Evolutionary conservation across 306 rosid genomes (phyloP).

Genomic region (Rosa persica): DNA sequence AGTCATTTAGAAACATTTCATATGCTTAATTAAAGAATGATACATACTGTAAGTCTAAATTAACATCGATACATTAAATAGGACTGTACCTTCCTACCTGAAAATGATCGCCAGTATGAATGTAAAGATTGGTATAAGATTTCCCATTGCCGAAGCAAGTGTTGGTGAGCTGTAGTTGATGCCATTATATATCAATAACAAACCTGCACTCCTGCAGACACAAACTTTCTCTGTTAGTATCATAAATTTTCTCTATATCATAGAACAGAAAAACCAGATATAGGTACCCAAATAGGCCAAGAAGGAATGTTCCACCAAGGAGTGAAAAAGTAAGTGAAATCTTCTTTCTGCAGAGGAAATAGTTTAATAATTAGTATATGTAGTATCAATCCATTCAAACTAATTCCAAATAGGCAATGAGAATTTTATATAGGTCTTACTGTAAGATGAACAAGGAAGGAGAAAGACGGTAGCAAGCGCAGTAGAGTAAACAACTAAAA

Average conservation of each 20-base stretch:
- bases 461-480: slow-evolving; percentile 9
- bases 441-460: slow-evolving; percentile 6
- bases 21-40: background rate
- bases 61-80: background rate
- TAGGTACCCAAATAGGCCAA: slow-evolving; percentile 14
- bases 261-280: background rate
- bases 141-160: slow-evolving; percentile 17
- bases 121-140: slow-evolving; percentile 18
- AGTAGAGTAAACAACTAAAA: slow-evolving; percentile 1
- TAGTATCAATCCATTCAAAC: background rate
- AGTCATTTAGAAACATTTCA: background rate
- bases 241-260: background rate
- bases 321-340: background rate
- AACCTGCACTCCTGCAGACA: slow-evolving; percentile 10
- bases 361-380: background rate
- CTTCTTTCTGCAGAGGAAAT: slow-evolving; percentile 17
- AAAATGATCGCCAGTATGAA: slow-evolving; percentile 17
- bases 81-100: background rate
- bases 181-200: slow-evolving; percentile 8
- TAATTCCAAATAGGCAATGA: background rate
- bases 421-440: background rate
- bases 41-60: background rate
- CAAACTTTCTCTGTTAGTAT: background rate
- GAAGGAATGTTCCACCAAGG: background rate
- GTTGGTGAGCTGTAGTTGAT: slow-evolving; percentile 25